phyloP scores from a whole-genome alignment of 768 basidiomycete genomes.

The Russula ochroleuca region DNA sequence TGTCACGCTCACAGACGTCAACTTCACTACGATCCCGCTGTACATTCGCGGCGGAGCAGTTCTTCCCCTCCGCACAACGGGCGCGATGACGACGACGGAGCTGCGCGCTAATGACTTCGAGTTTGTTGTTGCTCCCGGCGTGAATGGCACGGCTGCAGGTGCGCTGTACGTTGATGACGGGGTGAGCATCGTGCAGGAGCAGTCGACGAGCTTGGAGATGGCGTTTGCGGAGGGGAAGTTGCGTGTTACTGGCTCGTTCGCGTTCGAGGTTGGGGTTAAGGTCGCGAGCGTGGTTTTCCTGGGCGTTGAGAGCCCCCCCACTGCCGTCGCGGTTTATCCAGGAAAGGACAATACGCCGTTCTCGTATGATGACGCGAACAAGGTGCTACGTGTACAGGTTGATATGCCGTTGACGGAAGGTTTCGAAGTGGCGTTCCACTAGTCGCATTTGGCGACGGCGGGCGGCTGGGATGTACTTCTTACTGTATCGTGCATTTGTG shows the following conservation, averaged over 20 bases:
- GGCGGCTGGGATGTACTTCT: background rate
- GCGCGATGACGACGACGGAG: slow-evolving; percentile 57
- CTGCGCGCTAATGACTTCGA: slow-evolving; percentile 55
- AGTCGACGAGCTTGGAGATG: slow-evolving; percentile 34
- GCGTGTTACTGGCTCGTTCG: slow-evolving; percentile 34
- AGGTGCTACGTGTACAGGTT: slow-evolving; percentile 46
- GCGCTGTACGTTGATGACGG: slow-evolving; percentile 63
- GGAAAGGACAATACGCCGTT: slow-evolving; percentile 27
- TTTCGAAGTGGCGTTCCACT: slow-evolving; percentile 30
- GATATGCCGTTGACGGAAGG: slow-evolving; percentile 37
- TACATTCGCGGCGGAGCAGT: slow-evolving; percentile 58
- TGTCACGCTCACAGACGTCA: slow-evolving; percentile 45
- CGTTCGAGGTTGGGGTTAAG: slow-evolving; percentile 32
- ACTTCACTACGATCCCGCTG: slow-evolving; percentile 56
- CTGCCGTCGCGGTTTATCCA: slow-evolving; percentile 28
- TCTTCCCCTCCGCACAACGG: slow-evolving; percentile 50
- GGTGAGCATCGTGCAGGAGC: slow-evolving; percentile 39
- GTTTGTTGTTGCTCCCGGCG: slow-evolving; percentile 55
- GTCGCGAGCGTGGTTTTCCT: slow-evolving; percentile 37
- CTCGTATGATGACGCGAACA: slow-evolving; percentile 37
- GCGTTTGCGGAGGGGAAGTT: slow-evolving; percentile 32
- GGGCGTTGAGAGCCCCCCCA: slow-evolving; percentile 31
- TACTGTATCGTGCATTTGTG: background rate
- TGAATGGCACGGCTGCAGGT: slow-evolving; percentile 49
- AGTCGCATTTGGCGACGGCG: background rate